Conservation (phyloP, 2,329 filamentous ascomycete genomes). For the Colletotrichum lupini region DNA sequence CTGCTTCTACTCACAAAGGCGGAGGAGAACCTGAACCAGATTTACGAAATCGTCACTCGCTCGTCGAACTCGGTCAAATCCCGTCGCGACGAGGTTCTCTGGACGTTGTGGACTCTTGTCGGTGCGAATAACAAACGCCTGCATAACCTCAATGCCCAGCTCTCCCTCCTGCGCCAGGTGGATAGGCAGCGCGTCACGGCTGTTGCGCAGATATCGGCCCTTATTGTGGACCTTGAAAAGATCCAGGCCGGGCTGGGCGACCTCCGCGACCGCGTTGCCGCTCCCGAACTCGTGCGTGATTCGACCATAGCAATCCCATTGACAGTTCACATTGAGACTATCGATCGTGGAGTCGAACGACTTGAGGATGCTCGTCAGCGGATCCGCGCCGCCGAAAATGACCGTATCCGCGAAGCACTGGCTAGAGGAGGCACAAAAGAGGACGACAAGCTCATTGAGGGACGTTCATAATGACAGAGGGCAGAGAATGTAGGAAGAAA, state of each 20-base stretch:
- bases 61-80: slow-evolving; percentile 69
- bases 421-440: slow-evolving; percentile 55
- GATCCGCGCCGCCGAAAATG: slow-evolving; percentile 68
- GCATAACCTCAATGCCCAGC: slow-evolving; percentile 70
- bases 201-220: slow-evolving; percentile 73
- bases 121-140: slow-evolving; percentile 74
- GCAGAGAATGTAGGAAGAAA: too few species aligned
- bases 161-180: slow-evolving; percentile 74
- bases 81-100: slow-evolving; percentile 74
- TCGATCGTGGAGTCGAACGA: slow-evolving; percentile 77
- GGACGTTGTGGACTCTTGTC: slow-evolving; percentile 78
- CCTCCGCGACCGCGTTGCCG: slow-evolving; percentile 75
- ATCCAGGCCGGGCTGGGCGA: slow-evolving; percentile 79
- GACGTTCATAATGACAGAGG: slow-evolving; percentile 18
- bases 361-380: slow-evolving; percentile 73
- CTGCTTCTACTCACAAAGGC: slow-evolving; percentile 73
- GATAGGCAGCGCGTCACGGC: slow-evolving; percentile 73
- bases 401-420: slow-evolving; percentile 64
- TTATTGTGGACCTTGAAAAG: slow-evolving; percentile 78
- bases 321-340: slow-evolving; percentile 79
- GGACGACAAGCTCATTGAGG: slow-evolving; percentile 56
- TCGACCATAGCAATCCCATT: slow-evolving; percentile 67
- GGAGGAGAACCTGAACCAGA: slow-evolving; percentile 75
- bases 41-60: slow-evolving; percentile 75
- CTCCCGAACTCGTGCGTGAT: slow-evolving; percentile 69